Evolutionary conservation across 805 yeast genomes (phyloP), one percentile per base, ranked within the genome.

Genomic region (Saccharomycopsis sp.): DNA sequence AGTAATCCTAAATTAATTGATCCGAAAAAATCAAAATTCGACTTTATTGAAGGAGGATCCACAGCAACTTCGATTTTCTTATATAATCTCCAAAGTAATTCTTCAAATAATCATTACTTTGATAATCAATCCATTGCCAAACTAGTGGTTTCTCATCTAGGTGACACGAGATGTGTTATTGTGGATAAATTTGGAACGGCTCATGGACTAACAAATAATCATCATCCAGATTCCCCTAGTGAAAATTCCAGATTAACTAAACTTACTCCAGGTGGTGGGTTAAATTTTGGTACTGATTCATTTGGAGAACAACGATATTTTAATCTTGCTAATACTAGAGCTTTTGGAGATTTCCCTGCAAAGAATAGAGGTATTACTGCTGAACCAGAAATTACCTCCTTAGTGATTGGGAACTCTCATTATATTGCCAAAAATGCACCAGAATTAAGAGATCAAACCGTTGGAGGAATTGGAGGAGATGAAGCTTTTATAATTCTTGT

Each of bases 281-380:
- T 28, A 5, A 23, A 6, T 8, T 10, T 32, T 9, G 39, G 37
- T 18, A 34, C 35, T 14, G 97, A 89, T 56, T 80, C 96, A 3
- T 89, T 88, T 63, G 98, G 98, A 5, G 94, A 87, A 53, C 85
- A 82, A 53, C 57, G 97, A 42, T 88, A 79, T 52, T 52, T 74
- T 42, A 71, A 76, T 48, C 79, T 77, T 54, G 95, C 96, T 18
- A 92, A 92, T 54, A 92, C 98, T 1, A 69, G 98, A 49, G 70
- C 96, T 1, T 92, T 92, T 67, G 98, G 98, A 31, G 98, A 92
- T 60, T 53, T 78, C 13, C 64, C 69, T 20, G 94, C 77, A 40
- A 92, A 92, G 58, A 68, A 79, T 28, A 72, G 76, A 55, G 98
- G 98, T 1, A 76, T 92, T 1, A 69, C 88, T 0, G 85, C 96